Evolutionary conservation across 2,329 filamentous ascomycete species (phyloP), one percentile per base, ranked within the genome.

Genomic region (Colletotrichum sp.): DNA sequence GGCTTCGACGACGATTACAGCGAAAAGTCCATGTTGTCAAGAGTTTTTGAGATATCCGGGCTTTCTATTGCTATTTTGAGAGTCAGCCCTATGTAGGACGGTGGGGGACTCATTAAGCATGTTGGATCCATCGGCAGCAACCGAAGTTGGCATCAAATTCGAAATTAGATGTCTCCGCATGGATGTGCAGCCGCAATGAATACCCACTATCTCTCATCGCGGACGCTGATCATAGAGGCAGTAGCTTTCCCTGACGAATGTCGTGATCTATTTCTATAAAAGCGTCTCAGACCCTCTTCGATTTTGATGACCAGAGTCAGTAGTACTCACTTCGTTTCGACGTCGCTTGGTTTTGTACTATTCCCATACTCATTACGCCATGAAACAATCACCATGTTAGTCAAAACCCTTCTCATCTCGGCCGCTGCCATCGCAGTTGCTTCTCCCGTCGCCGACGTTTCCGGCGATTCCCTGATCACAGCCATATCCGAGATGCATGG

Each of bases 401-500:
- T 6, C n/a, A 21, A 8, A 8, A 5, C n/a, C n/a, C 2, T 21
- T 21, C n/a, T 21, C n/a, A 52, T 52, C 43, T 52, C n/a, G 43
- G 43, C 43, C n/a, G 43, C 43, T 7, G 18, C 2, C n/a, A 4
- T 21, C 0, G 43, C 10, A 13, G 43, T 48, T 21, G 43, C 43
- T 3, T 48, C 43, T 13, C 43, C 43, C 2, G 0, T 48, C 0
- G 43, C 18, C n/a, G 43, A 48, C 9, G 0, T 48, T 3, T 1
- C 6, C 10, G 43, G 6, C n/a, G n/a, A 13, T 13, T 48, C 43
- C n/a, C 1, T 4, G 10, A 6, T 21, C 10, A 13, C 1, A 8
- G n/a, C n/a, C 0, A 0, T 13, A 21, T 7, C 6, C 10, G 43
- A 48, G 1, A 0, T 0, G 0, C n/a, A 48, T 12, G 43, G 6